Conservation (phyloP, 306 rosid genomes). For the Fagus crenata region DNA sequence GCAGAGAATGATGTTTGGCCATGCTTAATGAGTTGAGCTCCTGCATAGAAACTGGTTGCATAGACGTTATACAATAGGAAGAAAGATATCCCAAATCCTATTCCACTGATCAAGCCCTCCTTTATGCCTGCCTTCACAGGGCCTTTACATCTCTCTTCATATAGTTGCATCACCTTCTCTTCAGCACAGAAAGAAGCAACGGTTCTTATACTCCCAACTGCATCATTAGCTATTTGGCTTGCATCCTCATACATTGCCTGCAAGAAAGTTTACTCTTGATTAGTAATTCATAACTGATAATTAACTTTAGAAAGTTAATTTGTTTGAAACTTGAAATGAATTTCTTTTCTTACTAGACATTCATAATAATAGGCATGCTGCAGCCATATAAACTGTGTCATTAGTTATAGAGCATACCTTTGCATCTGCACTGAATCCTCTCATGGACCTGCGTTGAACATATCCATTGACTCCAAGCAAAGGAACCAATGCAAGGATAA, state of each 20-base stretch:
- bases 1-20: constrained; percentile 53
- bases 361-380: background rate
- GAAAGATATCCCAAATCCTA: constrained; percentile 74
- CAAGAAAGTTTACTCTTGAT: constrained; percentile 26
- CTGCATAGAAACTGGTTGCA: constrained; percentile 78
- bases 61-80: constrained; percentile 65
- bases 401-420: constrained; percentile 46
- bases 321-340: no score
- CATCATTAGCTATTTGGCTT: constrained; percentile 89
- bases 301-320: background rate
- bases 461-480: constrained; percentile 66
- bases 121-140: constrained; percentile 66
- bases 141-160: constrained; percentile 75
- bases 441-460: constrained; percentile 70
- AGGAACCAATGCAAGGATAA: constrained; percentile 66
- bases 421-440: constrained; percentile 86
- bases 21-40: constrained; percentile 57
- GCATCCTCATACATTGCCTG: constrained; percentile 91
- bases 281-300: background rate
- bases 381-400: background rate
- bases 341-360: no score
- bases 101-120: constrained; percentile 84
- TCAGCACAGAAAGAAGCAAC: constrained; percentile 90
- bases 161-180: constrained; percentile 84
- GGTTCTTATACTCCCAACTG: constrained; percentile 91